phyloP scores from a whole-genome alignment of 2,329 filamentous ascomycete genomes.

The Ceratocystis papillata region DNA sequence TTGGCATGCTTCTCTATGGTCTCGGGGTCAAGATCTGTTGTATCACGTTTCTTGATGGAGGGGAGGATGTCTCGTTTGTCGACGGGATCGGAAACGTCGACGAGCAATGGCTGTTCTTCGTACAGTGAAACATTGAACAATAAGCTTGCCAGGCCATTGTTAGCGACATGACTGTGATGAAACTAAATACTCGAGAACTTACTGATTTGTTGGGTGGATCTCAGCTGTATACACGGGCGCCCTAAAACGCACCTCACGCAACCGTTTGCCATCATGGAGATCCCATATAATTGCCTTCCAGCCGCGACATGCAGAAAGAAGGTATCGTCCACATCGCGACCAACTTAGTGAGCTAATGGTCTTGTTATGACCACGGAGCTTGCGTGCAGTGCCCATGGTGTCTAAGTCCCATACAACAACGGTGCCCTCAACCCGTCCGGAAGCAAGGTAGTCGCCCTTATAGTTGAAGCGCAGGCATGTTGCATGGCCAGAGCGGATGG shows the following conservation, averaged over 20 bases:
- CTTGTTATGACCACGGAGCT: slow-evolving; percentile 82
- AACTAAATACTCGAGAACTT: slow-evolving; percentile 24
- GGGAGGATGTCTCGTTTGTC: slow-evolving; percentile 68
- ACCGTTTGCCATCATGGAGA: slow-evolving; percentile 54
- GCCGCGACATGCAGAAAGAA: slow-evolving; percentile 86
- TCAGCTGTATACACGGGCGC: slow-evolving; percentile 94
- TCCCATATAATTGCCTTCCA: slow-evolving; percentile 98
- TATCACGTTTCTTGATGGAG: slow-evolving; percentile 66
- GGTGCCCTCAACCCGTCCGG: slow-evolving; percentile 85
- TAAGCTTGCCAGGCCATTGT: slow-evolving; percentile 41
- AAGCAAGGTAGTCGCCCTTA: slow-evolving; percentile 87
- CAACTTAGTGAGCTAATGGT: slow-evolving; percentile 93
- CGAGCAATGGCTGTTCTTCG: slow-evolving; percentile 81
- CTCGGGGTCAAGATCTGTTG: slow-evolving; percentile 57
- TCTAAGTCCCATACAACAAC: slow-evolving; percentile 96
- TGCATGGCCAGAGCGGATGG: slow-evolving; percentile 61
- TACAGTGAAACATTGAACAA: slow-evolving; percentile 86
- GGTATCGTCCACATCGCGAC: slow-evolving; percentile 82
- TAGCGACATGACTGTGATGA: slow-evolving; percentile 23
- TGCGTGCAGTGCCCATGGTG: slow-evolving; percentile 91
- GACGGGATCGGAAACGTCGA: slow-evolving; percentile 61
- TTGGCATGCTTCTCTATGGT: slow-evolving; percentile 73
- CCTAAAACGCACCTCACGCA: slow-evolving; percentile 81
- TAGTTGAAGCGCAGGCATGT: slow-evolving; percentile 77
- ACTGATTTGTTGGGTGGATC: slow-evolving; percentile 84